These are phyloP conservation scores for Senna siamea DNA, from an alignment of 306 rosid genomes.

Conservation along the genomic window DNA sequence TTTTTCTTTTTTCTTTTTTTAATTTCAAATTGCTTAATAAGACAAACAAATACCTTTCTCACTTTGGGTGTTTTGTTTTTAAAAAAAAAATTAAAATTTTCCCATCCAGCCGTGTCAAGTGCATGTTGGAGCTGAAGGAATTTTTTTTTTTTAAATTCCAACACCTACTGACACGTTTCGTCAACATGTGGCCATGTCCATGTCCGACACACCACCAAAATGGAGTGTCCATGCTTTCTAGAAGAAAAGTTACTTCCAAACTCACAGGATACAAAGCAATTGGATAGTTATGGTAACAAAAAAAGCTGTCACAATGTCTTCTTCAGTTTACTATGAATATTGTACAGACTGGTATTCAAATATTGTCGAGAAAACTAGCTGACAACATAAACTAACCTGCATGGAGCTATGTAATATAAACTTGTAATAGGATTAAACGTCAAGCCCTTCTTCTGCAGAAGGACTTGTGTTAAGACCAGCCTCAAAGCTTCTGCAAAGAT, in stretches of 20 bases:
- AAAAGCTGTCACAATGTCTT: neutral
- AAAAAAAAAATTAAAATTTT: too few species aligned
- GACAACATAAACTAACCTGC: constrained; percentile 63
- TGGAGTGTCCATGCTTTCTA: too few species aligned
- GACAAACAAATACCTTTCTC: too few species aligned
- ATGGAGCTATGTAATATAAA: constrained; percentile 87
- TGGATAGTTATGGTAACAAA: constrained; percentile 13
- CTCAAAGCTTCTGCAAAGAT: constrained; percentile 89
- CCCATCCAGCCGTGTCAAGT: too few species aligned
- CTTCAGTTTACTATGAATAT: constrained; percentile 19
- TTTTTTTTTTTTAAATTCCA: too few species aligned
- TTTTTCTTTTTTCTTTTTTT: too few species aligned
- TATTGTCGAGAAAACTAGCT: constrained; percentile 20
- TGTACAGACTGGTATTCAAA: neutral
- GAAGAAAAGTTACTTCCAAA: constrained; percentile 4
- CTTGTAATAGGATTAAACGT: constrained; percentile 81
- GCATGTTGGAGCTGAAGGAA: too few species aligned
- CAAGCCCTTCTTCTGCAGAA: constrained; percentile 87
- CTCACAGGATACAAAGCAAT: constrained; percentile 27
- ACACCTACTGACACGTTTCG: too few species aligned
- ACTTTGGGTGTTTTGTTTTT: too few species aligned
- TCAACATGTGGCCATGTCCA: too few species aligned
- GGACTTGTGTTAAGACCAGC: constrained; percentile 91
- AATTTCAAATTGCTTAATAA: too few species aligned
- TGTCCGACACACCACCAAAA: too few species aligned